These are phyloP conservation scores for Gossypium lobatum DNA, from an alignment of 441 rosid species.

Conservation along the genomic window DNA sequence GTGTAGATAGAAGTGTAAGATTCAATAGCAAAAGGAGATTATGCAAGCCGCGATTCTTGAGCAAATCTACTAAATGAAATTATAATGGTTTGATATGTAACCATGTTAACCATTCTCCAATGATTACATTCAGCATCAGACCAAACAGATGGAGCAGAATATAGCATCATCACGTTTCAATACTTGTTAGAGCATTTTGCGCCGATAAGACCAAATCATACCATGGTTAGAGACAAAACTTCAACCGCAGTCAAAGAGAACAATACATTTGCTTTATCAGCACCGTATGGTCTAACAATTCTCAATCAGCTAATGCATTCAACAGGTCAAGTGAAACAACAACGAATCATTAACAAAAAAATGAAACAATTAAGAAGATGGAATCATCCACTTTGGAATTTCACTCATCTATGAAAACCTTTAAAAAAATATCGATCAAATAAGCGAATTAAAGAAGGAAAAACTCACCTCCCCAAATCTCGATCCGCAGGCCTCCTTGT, in stretches of 20 bases:
- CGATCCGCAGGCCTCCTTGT: constrained; percentile 64
- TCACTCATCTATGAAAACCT: not conserved
- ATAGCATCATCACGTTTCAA: not conserved
- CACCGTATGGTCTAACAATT: not conserved
- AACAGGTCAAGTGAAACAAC: constrained; percentile 1
- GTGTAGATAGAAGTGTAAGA: not conserved
- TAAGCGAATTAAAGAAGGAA: constrained; percentile 1
- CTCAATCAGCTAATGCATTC: not conserved
- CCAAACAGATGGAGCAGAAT: not conserved
- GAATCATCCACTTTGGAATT: not conserved
- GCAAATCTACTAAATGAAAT: too few species aligned
- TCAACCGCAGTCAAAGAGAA: too few species aligned
- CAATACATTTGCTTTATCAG: too few species aligned
- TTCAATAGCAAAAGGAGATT: not conserved
- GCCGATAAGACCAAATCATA: too few species aligned
- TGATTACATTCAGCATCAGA: too few species aligned
- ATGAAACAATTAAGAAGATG: not conserved
- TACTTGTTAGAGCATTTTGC: too few species aligned
- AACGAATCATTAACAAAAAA: not conserved
- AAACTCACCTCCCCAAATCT: constrained; percentile 82
- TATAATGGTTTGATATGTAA: too few species aligned
- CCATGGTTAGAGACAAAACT: too few species aligned
- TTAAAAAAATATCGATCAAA: not conserved
- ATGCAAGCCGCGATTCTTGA: too few species aligned
- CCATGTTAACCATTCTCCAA: too few species aligned